Evolutionary conservation across 2,329 filamentous ascomycete species (phyloP).

Genomic region (Colletotrichum tropicale): DNA sequence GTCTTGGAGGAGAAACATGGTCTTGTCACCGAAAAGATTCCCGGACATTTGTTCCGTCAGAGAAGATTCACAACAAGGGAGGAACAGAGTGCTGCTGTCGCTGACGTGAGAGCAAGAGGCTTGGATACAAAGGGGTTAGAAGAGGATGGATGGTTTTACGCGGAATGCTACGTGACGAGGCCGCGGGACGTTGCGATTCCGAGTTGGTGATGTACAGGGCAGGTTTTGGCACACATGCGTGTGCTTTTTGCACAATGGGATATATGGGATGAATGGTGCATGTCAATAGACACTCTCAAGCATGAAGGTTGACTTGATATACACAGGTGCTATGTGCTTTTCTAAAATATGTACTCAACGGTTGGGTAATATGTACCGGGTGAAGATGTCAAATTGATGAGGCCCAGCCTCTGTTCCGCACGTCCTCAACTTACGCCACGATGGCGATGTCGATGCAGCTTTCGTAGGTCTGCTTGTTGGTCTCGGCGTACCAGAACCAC

Average conservation of each 20-base stretch:
- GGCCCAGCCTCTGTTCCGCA: neutral
- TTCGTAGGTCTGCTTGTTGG: conserved; percentile 66
- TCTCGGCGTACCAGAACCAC: conserved; percentile 65
- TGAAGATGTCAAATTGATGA: neutral
- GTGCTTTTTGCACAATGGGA: neutral
- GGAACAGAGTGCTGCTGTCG: neutral
- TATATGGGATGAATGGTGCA: neutral
- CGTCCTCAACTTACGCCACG: neutral
- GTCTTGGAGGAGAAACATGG: neutral
- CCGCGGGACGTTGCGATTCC: neutral
- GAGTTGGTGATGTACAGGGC: neutral
- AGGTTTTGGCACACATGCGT: neutral
- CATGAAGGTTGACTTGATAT: neutral
- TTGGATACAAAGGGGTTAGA: neutral
- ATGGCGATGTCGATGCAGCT: conserved; percentile 62
- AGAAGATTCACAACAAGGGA: neutral
- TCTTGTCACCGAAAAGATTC: neutral
- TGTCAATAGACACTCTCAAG: neutral
- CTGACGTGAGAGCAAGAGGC: neutral
- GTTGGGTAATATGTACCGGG: neutral
- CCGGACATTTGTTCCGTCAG: neutral
- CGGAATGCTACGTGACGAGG: conserved; percentile 1
- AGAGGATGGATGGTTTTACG: conserved; percentile 3
- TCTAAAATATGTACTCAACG: neutral
- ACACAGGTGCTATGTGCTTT: neutral